These are phyloP conservation scores for Golubevia pallescens DNA, from an alignment of 1,284 basidiomycete species.

Conservation along the genomic window DNA sequence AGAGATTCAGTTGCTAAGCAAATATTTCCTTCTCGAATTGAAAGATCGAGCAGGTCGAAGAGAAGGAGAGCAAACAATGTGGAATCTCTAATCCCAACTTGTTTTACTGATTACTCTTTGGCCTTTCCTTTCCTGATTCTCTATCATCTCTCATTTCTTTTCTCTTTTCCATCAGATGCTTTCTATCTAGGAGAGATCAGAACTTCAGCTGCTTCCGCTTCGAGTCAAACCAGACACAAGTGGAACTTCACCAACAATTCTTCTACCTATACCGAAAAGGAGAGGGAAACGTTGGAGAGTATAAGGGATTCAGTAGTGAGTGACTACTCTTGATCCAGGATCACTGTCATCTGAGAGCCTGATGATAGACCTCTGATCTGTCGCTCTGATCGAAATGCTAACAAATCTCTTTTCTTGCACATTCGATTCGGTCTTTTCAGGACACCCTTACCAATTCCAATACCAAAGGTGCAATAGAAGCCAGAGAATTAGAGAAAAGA, in stretches of 20 bases:
- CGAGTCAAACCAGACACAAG: constrained; percentile 22
- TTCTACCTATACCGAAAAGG: constrained; percentile 13
- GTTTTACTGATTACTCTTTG: too few relatives aligned
- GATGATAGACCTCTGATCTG: too few relatives aligned
- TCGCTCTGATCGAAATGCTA: neutral
- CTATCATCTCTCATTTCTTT: neutral
- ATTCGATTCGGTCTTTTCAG: constrained; percentile 2
- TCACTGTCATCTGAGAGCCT: too few relatives aligned
- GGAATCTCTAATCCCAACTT: neutral
- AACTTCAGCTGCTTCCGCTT: constrained; percentile 4
- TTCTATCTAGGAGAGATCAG: constrained; percentile 10
- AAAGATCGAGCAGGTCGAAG: neutral
- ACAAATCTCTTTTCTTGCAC: too few relatives aligned
- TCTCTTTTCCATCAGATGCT: constrained; percentile 8
- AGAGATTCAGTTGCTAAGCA: neutral
- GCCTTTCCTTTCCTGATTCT: too few relatives aligned
- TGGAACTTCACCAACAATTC: constrained; percentile 21
- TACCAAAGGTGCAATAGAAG: constrained; percentile 25
- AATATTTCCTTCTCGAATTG: neutral
- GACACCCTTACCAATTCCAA: constrained; percentile 31
- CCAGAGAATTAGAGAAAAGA: constrained; percentile 21
- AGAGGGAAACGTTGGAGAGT: constrained; percentile 17
- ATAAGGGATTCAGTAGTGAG: constrained; percentile 22
- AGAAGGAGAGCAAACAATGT: neutral
- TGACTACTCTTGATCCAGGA: neutral